Evolutionary conservation across 108 stramenopile species (phyloP), one percentile per base, ranked within the genome.

Genomic region (Pseudonitzschia multistriata): DNA sequence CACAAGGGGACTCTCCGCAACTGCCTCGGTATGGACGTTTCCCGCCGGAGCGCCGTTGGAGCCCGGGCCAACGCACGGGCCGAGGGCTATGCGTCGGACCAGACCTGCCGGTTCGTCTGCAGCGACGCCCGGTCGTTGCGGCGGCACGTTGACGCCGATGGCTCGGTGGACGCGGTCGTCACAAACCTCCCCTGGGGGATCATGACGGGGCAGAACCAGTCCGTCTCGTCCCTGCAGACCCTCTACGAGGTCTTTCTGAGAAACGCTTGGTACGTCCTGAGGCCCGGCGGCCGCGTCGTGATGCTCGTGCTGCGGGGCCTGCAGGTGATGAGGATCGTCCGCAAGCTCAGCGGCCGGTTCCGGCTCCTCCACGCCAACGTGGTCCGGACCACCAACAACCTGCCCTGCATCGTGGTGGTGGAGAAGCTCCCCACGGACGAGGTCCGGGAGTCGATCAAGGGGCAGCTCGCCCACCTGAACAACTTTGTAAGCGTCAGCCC

Each of bases 161-260:
- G 82, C 4, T 83, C 81, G 35, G 85, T 85, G 0, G 74, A 77
- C 62, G 83, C 85, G 0, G 81, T 88, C 56, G 82, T 86, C 5
- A 72, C 76, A 35, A 88, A 88, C 62, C 34, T 88, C 24, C 88
- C 88, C 7, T 88, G 88, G 83, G 88, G 88, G 8, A 75, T 88
- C 36, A 82, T 82, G 81, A 88, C 88, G 1, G 88, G 88, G 0
- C 76, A 80, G 6, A 82, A 82, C 53, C 74, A 88, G 65, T 64
- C 60, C 24, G 87, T 86, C 14, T 74, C 73, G 19, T 83, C 83
- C 48, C 62, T 88, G n/a, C 83, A 84, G 56, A 80, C 83, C 19
- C 67, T 88, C 77, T 88, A 88, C 53, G 87, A 88, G 53, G 80
- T 88, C 34, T 88, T 88, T 61, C 62, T 88, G 27, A 70, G 88